Base-by-base conservation (phyloP, 352 stramenopile species). In the Globisporangium nodosum region DNA sequence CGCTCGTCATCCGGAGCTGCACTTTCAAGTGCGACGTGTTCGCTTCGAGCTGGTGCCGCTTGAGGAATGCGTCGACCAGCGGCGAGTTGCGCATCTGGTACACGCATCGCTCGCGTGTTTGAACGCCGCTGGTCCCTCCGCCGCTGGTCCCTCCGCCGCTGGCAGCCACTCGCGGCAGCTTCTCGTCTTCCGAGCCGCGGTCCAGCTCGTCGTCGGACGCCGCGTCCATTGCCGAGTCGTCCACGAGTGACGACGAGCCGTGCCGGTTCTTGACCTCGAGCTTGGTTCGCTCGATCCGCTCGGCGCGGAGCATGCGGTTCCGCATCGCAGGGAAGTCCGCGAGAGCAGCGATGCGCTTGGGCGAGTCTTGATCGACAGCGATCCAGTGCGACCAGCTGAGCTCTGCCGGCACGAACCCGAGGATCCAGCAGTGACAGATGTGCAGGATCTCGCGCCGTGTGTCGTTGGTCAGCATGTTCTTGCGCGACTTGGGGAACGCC, bases 51-150 rank as follows among this genome's bases (percentile, higher is more conserved):
- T 85, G 56, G 49, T 87, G 78, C 1, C 67, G 64, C 52, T 73
- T 69, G 30, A 88, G 57, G 47, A 88, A 88, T 8, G 69, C 70
- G 2, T 70, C 62, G 16, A 90, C 77, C 5, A 90, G 52, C 4
- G 81, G 81, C 16, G 78, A 90, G 57, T 90, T 85, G 49, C 68
- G 77, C 73, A 90, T 78, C 65, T 77, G 65, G 48, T 87, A 87
- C 8, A 72, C 73, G 27, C 53, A 73, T 1, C 81, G 76, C 56
- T 88, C 76, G 7, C 70, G 69, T 0, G 68, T 84, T 54, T 88
- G 65, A 18, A 85, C 48, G 21, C 24, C 57, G 63, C 24, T 2
- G 43, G 18, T 33, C 57, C 24, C 21, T 20, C 50, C 7, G 15
- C 21, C 18, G 21, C 21, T 18, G 50, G 21, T 37, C 21, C 21